Evolutionary conservation across 2,329 filamentous ascomycete genomes (phyloP), one percentile per base, ranked within the genome.

Genomic region (Clonostachys chloroleuca): DNA sequence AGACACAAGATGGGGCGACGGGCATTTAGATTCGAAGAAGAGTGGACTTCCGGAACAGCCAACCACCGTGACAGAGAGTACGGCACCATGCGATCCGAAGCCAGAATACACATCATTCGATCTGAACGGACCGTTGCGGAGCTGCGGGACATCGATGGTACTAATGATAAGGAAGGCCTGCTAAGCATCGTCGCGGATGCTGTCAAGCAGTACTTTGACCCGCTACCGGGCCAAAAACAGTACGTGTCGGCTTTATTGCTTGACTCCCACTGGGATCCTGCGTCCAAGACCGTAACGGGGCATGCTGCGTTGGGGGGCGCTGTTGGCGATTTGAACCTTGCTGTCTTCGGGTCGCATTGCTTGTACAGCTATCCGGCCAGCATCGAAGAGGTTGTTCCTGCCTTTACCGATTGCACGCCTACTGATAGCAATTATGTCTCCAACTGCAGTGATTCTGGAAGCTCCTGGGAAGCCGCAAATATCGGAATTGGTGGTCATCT

Each of bases 391-490:
- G 86, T 97, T 1, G 87, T 90, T 5, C 84, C 90, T 17, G 87
- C 91, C 6, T 95, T 97, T 58, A 86, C 82, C 14, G 92, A 97
- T 65, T 96, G 91, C 65, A 96, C 92, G 4, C 83, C 86, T 34
- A 96, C 91, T 1, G 89, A 97, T 61, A 88, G 84, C 10, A 79
- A 82, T 37, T 80, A 80, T 56, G 83, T 96, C 36, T 87, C 87
- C 14, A 96, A 96, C 58, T 89, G 84, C 63, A 87, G 87, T 56
- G 89, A 96, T 54, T 86, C 85, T 7, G 92, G 92, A 20, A 95
- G 89, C 61, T 94, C 84, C 42, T 97, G 92, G 92, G 92, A 97
- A 64, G 84, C 91, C n/a, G 91, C 89, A 24, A 95, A 92, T 56
- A 87, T 96, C 51, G 92, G 92, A 33, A 95, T 97, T 53, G 92